Percentiles rank a stretch among this genome's conserved stretches.
Evolutionary conservation across 2,329 filamentous ascomycete genomes (phyloP).

Genomic region (Aspergillus melleus): DNA sequence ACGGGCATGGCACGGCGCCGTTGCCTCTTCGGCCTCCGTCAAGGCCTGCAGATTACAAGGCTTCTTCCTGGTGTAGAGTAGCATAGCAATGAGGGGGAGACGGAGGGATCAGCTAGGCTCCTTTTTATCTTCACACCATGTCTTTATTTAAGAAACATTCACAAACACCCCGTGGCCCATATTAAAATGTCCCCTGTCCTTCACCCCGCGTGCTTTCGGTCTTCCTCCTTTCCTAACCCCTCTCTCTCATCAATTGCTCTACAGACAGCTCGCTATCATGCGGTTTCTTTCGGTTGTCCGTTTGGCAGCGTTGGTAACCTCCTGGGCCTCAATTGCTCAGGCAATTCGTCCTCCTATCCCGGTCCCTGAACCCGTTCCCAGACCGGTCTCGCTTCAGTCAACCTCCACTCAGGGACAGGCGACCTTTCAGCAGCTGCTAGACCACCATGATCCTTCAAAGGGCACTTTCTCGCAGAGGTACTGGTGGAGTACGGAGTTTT

Average conservation of each 20-base stretch:
- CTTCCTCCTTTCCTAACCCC: not conserved
- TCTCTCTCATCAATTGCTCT: not conserved
- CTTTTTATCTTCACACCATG: not conserved
- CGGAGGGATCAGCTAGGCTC: not conserved
- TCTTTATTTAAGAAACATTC: not conserved
- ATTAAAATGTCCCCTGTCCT: not conserved
- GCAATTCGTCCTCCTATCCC: not conserved
- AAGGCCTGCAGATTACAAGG: not conserved
- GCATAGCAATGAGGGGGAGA: not conserved
- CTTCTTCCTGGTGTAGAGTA: not conserved
- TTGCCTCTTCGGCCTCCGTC: not conserved
- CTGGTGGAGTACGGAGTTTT: slow-evolving; percentile 54
- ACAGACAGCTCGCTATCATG: not conserved
- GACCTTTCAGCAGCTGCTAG: slow-evolving; percentile 58
- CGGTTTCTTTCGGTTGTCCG: not conserved
- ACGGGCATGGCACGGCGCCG: not conserved
- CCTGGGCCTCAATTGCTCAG: not conserved
- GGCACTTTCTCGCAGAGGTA: slow-evolving; percentile 58
- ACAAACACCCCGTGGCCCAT: not conserved
- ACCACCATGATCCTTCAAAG: slow-evolving; percentile 57
- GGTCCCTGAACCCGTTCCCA: not conserved
- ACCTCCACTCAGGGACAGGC: not conserved
- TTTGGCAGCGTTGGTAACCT: not conserved
- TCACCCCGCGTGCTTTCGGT: not conserved
- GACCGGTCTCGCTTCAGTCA: not conserved